phyloP scores from a whole-genome alignment of 1,284 basidiomycete species.

The Cronartium quercuum region DNA sequence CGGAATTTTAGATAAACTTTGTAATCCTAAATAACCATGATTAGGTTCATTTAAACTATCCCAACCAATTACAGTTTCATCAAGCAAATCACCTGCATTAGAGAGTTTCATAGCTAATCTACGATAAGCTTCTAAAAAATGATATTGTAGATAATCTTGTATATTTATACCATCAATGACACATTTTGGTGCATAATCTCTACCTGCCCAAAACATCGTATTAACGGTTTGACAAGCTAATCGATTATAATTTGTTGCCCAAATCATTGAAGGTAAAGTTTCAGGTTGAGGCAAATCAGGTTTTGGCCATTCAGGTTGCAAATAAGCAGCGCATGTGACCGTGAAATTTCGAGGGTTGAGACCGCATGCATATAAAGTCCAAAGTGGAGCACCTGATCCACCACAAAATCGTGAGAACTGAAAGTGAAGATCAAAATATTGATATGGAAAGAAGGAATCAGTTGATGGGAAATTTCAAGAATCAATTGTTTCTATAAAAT shows the following conservation, averaged over 20 bases:
- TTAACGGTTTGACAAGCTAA: slow-evolving; percentile 82
- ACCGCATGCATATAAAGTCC: slow-evolving; percentile 88
- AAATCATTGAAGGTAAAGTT: slow-evolving; percentile 75
- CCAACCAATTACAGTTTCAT: slow-evolving; percentile 89
- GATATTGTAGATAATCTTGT: slow-evolving; percentile 83
- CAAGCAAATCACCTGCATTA: slow-evolving; percentile 67
- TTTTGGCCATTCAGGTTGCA: slow-evolving; percentile 81
- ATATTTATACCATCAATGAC: slow-evolving; percentile 87
- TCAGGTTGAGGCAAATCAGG: slow-evolving; percentile 61
- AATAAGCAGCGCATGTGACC: slow-evolving; percentile 72
- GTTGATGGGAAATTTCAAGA: background rate
- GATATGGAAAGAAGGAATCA: background rate
- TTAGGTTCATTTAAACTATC: slow-evolving; percentile 92
- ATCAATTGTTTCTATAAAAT: too few relatives aligned
- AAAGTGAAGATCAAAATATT: background rate
- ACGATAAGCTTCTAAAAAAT: slow-evolving; percentile 72
- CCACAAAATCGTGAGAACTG: slow-evolving; percentile 97
- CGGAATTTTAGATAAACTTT: slow-evolving; percentile 53
- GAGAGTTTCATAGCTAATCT: slow-evolving; percentile 67
- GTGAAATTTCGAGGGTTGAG: slow-evolving; percentile 79
- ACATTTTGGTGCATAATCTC: slow-evolving; percentile 81
- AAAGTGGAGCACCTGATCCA: slow-evolving; percentile 90
- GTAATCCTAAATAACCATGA: slow-evolving; percentile 74
- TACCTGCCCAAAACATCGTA: slow-evolving; percentile 89
- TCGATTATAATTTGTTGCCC: slow-evolving; percentile 91